Evolutionary conservation across 2,329 filamentous ascomycete species (phyloP).

Genomic region (Apiospora hydei): DNA sequence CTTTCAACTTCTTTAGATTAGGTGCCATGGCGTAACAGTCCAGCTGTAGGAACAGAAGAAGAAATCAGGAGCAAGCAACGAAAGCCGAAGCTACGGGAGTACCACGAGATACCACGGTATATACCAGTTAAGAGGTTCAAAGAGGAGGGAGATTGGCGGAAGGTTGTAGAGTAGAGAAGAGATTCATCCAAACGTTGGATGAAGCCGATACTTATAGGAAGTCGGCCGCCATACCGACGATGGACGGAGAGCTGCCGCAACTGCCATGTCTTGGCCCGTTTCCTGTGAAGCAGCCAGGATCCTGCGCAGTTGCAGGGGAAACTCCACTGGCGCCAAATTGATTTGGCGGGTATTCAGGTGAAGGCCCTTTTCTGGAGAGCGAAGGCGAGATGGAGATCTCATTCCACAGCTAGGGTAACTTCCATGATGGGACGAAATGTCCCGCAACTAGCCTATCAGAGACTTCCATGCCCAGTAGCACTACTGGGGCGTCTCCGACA

Average conservation of each 20-base stretch:
- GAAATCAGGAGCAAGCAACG: conserved; percentile 28
- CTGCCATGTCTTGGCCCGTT: conserved; percentile 19
- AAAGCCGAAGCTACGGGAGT: conserved; percentile 26
- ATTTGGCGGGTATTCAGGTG: conserved; percentile 25
- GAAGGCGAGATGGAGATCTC: conserved; percentile 18
- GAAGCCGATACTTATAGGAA: conserved; percentile 25
- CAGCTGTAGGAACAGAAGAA: conserved; percentile 37
- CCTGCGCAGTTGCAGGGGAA: not conserved
- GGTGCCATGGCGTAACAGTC: conserved; percentile 43
- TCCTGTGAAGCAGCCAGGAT: conserved; percentile 19
- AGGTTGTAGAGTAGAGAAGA: conserved; percentile 24
- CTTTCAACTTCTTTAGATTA: conserved; percentile 42
- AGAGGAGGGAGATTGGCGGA: conserved; percentile 28
- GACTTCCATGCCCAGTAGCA: not conserved
- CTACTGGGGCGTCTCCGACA: conserved; percentile 32
- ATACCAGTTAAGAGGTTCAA: conserved; percentile 28
- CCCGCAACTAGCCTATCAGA: conserved; percentile 36
- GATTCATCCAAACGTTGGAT: not conserved
- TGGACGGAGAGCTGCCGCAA: conserved; percentile 13
- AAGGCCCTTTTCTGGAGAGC: conserved; percentile 22
- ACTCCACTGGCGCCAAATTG: conserved; percentile 9
- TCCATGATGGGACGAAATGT: conserved; percentile 33
- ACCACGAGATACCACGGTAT: not conserved
- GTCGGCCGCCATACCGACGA: conserved; percentile 15
- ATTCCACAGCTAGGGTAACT: not conserved